Percentiles rank a stretch among this genome's conserved stretches.
Conservation (phyloP, 306 rosid species). For the Sphenostylis stenocarpa region DNA sequence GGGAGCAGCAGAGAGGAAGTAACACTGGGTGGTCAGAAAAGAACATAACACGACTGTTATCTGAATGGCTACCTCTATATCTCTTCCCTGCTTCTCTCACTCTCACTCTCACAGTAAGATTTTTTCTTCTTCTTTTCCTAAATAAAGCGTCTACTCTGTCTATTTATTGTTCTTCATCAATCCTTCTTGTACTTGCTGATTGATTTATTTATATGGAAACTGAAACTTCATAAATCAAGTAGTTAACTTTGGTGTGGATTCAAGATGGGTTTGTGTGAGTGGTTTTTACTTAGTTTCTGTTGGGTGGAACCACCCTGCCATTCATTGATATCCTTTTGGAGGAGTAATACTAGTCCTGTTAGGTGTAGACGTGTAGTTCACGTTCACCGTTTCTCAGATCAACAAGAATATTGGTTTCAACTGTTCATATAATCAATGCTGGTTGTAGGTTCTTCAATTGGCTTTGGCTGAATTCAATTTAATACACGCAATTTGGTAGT, state of each 20-base stretch:
- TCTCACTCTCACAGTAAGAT: constrained; percentile 46
- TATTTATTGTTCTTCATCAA: neutral
- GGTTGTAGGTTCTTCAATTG: neutral
- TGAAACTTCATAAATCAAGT: constrained; percentile 19
- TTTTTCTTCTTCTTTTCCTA: neutral
- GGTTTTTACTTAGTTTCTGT: constrained; percentile 28
- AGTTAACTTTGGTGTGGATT: constrained; percentile 24
- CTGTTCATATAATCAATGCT: neutral
- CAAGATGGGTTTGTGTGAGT: neutral
- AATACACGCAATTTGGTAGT: neutral
- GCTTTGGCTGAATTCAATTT: neutral
- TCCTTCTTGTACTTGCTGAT: constrained; percentile 7
- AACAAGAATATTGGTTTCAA: neutral
- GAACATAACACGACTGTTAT: neutral
- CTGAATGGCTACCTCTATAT: constrained; percentile 34
- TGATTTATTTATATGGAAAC: neutral
- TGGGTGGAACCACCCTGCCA: constrained; percentile 39
- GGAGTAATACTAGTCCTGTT: neutral
- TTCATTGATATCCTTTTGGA: constrained; percentile 23
- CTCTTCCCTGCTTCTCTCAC: constrained; percentile 44
- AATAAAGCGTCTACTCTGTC: no score
- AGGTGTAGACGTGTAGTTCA: constrained; percentile 13
- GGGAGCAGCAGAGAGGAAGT: neutral
- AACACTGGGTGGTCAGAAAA: constrained; percentile 20
- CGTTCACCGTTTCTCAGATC: constrained; percentile 14